A percentile compares a stretch with the other conserved stretches of the same genome.
Evolutionary conservation across 768 basidiomycete genomes (phyloP).

Genomic region (Heimioporus sp.): DNA sequence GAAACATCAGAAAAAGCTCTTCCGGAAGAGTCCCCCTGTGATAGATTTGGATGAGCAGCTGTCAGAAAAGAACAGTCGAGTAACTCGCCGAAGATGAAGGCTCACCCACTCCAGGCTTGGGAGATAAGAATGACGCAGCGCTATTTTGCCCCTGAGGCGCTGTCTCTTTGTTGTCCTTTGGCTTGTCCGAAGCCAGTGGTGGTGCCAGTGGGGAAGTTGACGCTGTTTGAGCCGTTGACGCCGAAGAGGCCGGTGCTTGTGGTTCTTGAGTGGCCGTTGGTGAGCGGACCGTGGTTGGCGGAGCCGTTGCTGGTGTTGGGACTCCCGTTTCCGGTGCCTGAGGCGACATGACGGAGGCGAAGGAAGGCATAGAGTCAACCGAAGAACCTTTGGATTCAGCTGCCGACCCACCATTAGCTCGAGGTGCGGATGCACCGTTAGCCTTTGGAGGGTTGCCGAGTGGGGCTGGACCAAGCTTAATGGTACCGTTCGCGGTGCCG

Average conservation of each 20-base stretch:
- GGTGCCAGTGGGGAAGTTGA: neutral
- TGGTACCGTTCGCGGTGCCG: constrained; percentile 1
- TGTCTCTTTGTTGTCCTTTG: constrained; percentile 9
- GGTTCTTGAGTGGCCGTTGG: neutral
- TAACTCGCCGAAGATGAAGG: constrained; percentile 32
- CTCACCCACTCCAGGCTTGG: constrained; percentile 25
- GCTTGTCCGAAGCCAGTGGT: constrained; percentile 2
- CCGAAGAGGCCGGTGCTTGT: neutral
- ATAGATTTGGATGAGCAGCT: constrained; percentile 23
- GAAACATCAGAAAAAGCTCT: constrained; percentile 9
- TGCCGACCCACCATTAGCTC: constrained; percentile 31
- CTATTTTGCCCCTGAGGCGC: neutral
- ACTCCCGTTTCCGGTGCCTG: neutral
- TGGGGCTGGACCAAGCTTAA: constrained; percentile 24
- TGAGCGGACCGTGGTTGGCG: neutral
- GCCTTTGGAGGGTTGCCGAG: constrained; percentile 17
- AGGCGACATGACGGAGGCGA: constrained; percentile 13
- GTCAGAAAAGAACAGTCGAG: constrained; percentile 24
- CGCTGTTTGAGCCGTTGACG: neutral
- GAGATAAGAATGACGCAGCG: neutral
- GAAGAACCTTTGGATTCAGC: constrained; percentile 24
- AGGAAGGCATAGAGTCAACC: constrained; percentile 23
- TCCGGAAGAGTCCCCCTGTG: constrained; percentile 12
- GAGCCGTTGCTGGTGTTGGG: neutral
- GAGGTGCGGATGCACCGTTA: constrained; percentile 16